Evolutionary conservation across 352 stramenopile species (phyloP).

Genomic region (Pythium oligandrum): DNA sequence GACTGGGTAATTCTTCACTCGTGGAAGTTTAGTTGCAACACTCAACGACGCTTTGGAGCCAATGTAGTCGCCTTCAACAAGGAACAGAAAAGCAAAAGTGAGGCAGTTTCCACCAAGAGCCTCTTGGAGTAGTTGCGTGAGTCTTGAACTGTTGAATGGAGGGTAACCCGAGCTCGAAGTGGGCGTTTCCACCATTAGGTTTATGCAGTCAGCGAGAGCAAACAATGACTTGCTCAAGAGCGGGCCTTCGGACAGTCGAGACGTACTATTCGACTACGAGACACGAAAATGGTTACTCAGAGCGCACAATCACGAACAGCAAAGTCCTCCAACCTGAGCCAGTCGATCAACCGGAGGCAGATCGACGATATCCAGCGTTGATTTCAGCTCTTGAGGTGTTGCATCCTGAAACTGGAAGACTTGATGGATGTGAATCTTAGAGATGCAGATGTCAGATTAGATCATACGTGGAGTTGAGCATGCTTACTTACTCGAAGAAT

Average conservation of each 20-base stretch:
- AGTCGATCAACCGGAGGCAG: conserved; percentile 45
- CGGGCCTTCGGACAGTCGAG: conserved; percentile 44
- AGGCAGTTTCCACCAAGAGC: conserved; percentile 49
- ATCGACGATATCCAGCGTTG: conserved; percentile 39
- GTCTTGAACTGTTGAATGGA: conserved; percentile 24
- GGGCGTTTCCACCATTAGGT: conserved; percentile 9
- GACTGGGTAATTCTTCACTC: conserved; percentile 38
- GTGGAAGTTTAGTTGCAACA: conserved; percentile 25
- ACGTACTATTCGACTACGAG: conserved; percentile 17
- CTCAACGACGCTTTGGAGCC: conserved; percentile 36
- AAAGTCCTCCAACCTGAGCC: conserved; percentile 21
- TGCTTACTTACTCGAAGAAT: conserved; percentile 30
- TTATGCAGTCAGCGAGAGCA: conserved; percentile 33
- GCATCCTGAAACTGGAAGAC: conserved; percentile 27
- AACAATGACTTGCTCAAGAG: conserved; percentile 55
- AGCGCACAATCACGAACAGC: background rate
- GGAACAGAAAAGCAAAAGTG: conserved; percentile 34
- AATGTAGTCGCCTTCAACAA: conserved; percentile 31
- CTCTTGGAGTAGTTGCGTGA: conserved; percentile 44
- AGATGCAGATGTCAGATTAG: too few relatives aligned
- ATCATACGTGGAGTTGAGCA: too few relatives aligned
- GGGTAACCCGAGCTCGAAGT: conserved; percentile 2
- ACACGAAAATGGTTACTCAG: background rate
- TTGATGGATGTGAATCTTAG: conserved; percentile 37
- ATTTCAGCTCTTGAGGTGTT: conserved; percentile 33